Base-by-base conservation (phyloP, 805 yeast genomes). In the Komagataella pastoris region DNA sequence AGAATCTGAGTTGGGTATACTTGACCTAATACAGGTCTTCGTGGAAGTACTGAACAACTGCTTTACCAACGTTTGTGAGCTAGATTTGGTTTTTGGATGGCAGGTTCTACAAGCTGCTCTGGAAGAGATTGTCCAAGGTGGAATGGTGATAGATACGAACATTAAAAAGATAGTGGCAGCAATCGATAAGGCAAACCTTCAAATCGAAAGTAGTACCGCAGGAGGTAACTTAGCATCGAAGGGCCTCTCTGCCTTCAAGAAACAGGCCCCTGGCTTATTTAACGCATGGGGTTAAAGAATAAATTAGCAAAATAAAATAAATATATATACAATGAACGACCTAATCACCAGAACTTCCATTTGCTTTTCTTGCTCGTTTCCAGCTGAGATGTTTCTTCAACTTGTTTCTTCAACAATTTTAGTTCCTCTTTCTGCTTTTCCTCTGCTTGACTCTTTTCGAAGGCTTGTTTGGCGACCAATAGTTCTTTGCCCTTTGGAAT, bases 81-180 rank as follows among this genome's bases (percentile, higher is more conserved):
- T 93, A 58, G 99, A 93, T 67, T 73, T 93, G 55, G 97, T 93
- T n/a, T 91, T 90, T 69, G 97, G 97, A 17, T 93, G 99, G 98
- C 97, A 93, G 67, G 95, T 89, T 4, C 70, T 91, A 36, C 95
- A 91, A 63, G 84, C 95, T 1, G 97, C 91, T 1, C 66, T 90
- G 49, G 93, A 84, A 59, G 98, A 93, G 60, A 85, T 93, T 40
- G 83, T 93, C 1, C 98, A 93, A 64, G 99, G 98, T 23, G 99
- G 99, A 0, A 84, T 93, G 95, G 99, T 93, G 7, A 86, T 93
- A 44, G 99, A 93, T 63, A 90, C 98, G 1, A 88, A 83, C 57
- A 88, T 89, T 18, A 62, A 70, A 23, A 79, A 84, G 54, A 89
- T 93, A 43, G 97, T 93, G 5, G 80, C 79, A 2, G 87, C 93